Percentiles rank a stretch among this genome's conserved stretches.
phyloP scores from a whole-genome alignment of 2,329 filamentous ascomycete species.

The Penicillium sp. region DNA sequence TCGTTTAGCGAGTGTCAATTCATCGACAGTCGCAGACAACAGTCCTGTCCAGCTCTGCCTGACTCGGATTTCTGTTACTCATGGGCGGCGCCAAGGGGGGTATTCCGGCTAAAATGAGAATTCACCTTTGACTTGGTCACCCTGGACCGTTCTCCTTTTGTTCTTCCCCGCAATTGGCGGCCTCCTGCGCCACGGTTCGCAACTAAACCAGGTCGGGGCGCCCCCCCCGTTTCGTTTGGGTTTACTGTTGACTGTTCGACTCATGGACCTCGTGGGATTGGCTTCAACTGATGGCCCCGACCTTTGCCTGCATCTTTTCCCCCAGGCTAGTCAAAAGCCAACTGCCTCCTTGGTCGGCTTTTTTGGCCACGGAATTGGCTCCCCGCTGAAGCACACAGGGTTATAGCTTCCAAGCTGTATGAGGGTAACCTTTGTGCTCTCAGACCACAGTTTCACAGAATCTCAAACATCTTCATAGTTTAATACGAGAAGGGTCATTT shows the following conservation, averaged over 20 bases:
- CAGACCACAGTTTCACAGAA: background rate
- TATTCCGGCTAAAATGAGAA: constrained; percentile 13
- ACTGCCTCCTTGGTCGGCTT: constrained; percentile 3
- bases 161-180: constrained; percentile 5
- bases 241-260: background rate
- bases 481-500: background rate
- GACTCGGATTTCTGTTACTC: background rate
- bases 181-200: background rate
- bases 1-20: background rate
- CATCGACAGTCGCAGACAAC: background rate
- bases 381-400: background rate
- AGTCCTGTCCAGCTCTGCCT: background rate
- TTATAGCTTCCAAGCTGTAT: background rate
- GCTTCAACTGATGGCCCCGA: background rate
- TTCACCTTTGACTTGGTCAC: background rate
- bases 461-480: background rate
- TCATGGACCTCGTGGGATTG: constrained; percentile 1
- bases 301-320: background rate
- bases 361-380: constrained; percentile 11
- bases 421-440: background rate
- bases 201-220: background rate
- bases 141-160: background rate
- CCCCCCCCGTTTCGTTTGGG: background rate
- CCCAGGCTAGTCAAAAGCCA: background rate
- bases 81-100: background rate